Conservation (phyloP, 1,284 basidiomycete genomes). For the Flammula alnicola region DNA sequence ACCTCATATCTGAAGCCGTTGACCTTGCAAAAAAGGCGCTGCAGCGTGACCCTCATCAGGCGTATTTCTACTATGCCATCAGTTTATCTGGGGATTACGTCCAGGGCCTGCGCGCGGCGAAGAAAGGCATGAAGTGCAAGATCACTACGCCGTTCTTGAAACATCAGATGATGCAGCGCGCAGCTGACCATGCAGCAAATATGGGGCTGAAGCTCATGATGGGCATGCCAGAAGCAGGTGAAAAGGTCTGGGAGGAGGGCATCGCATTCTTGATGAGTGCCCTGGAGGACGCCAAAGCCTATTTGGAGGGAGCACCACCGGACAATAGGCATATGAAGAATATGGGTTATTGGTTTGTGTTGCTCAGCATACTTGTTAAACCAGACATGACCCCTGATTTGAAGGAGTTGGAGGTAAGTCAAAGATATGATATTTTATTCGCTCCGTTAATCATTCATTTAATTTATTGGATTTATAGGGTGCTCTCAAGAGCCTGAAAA, state of each 20-base stretch:
- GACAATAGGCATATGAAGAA: conserved; percentile 59
- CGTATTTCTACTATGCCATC: conserved; percentile 62
- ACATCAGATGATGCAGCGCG: conserved; percentile 57
- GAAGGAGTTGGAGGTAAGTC: conserved; percentile 52
- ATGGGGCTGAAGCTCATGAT: conserved; percentile 55
- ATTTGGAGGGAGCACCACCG: conserved; percentile 51
- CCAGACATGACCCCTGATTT: conserved; percentile 53
- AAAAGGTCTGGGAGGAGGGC: conserved; percentile 56
- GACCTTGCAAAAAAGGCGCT: conserved; percentile 46
- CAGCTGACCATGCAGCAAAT: conserved; percentile 59
- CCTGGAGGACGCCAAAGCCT: conserved; percentile 59
- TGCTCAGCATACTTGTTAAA: conserved; percentile 50
- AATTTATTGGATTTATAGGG: conserved; percentile 34
- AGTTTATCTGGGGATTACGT: conserved; percentile 42
- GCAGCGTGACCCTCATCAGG: conserved; percentile 53
- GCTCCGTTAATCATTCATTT: conserved; percentile 12
- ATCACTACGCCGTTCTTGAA: conserved; percentile 50
- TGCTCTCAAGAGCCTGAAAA: conserved; percentile 45
- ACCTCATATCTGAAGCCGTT: conserved; percentile 46
- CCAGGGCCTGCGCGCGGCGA: conserved; percentile 42
- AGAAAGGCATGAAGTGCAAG: conserved; percentile 61
- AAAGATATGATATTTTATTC: no score
- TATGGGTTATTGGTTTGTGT: conserved; percentile 58
- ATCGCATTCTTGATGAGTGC: conserved; percentile 59
- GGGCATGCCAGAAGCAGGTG: conserved; percentile 40